Evolutionary conservation across 2,329 filamentous ascomycete genomes (phyloP).

Genomic region (Fusarium acutatum): DNA sequence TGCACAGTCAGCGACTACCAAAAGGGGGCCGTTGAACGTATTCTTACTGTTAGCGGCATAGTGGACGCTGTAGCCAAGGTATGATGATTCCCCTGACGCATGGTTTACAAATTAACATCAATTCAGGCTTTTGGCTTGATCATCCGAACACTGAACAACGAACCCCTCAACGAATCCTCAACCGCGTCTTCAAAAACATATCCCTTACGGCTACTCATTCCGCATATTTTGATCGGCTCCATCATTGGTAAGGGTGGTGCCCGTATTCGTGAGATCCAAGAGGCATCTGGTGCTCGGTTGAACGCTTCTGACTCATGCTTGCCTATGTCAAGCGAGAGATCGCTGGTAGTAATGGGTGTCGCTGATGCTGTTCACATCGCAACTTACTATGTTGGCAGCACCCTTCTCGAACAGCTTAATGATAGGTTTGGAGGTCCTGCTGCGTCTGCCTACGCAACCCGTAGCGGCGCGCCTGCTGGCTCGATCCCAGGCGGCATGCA

Average conservation of each 20-base stretch:
- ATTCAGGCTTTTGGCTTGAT: constrained; percentile 92
- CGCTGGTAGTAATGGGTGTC: constrained; percentile 96
- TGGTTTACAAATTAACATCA: constrained; percentile 39
- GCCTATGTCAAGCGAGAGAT: constrained; percentile 93
- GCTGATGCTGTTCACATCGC: constrained; percentile 99
- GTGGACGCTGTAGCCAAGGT: constrained; percentile 98
- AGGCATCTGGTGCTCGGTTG: constrained; percentile 92
- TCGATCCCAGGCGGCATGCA: constrained; percentile 98
- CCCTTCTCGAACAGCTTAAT: constrained; percentile 95
- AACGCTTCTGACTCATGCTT: constrained; percentile 97
- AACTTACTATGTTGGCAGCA: constrained; percentile 98
- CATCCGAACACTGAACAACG: constrained; percentile 97
- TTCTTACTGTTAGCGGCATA: constrained; percentile 94
- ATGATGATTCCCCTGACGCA: constrained; percentile 41
- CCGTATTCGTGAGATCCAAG: constrained; percentile 97
- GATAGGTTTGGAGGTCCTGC: constrained; percentile 96
- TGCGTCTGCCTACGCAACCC: constrained; percentile 96
- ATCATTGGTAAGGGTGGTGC: constrained; percentile 98
- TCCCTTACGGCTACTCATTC: constrained; percentile 91
- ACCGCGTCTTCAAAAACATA: constrained; percentile 97
- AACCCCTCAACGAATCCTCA: constrained; percentile 86
- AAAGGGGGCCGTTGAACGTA: constrained; percentile 95
- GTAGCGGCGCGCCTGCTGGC: constrained; percentile 90
- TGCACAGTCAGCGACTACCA: constrained; percentile 99
- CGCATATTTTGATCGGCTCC: constrained; percentile 96